Base-by-base conservation (phyloP, 164 flowering plant species). In the Chimonanthus praecox region DNA sequence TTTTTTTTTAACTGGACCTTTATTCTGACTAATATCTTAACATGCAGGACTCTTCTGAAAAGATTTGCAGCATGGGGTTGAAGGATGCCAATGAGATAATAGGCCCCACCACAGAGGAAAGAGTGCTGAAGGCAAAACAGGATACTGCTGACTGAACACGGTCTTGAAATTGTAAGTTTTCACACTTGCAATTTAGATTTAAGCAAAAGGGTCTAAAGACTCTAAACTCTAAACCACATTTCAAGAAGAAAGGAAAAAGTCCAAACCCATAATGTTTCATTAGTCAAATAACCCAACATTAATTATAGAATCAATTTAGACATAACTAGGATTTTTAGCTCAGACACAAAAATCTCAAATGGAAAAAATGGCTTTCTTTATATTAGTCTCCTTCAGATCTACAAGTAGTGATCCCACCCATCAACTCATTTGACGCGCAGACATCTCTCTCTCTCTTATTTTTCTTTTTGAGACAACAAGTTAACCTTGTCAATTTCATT, bases 51-150 rank as follows among this genome's bases (percentile, higher is more conserved):
- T n/a, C 64, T 62, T 2, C 7, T 13, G 64, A 21, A 62, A 62
- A 20, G 18, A 62, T 62, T 62, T 15, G 3, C 7, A 3, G 64
- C 18, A 8, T 5, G 20, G 44, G 11, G 33, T 62, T 62, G 64
- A 20, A 62, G 64, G 33, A 5, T 16, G 33, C 64, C 33, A 62
- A 62, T 62, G 64, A 62, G 64, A 62, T 62, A 16, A 62, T 62
- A 62, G 20, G 44, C 43, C 3, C 8, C 64, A 62, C 64, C 64
- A 62, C 64, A 18, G 33, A 62, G 18, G 64, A 62, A 62, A 3
- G 20, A 21, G 64, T 62, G 64, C 18, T 62, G 64, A 62, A 62
- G 33, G 64, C 64, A 62, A 62, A 62, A 62, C 60, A 54, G n/a
- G 60, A 54, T 54, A n/a, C 10, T 54, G 60, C 60, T 3, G 2